Evolutionary conservation across 2,329 filamentous ascomycete species (phyloP), one percentile per base, ranked within the genome.

Genomic region (Trichophyton benhamiae): DNA sequence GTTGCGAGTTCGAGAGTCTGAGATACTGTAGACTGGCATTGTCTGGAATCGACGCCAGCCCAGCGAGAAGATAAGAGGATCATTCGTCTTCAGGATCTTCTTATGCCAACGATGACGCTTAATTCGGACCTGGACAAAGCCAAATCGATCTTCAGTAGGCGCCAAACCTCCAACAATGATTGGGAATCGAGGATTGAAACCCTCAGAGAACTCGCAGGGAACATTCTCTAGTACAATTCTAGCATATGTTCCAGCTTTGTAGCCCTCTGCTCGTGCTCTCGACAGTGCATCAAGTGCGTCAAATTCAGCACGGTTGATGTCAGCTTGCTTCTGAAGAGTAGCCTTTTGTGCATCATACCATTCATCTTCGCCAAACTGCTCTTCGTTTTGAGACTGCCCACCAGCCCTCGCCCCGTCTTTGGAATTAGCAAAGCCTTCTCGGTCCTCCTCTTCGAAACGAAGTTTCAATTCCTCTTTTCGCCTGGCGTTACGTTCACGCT

Each of bases 281-380:
- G 95, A 91, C 49, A 83, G 79, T 65, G 94, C 88, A 71, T 99
- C 94, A 1, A 99, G 82, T 60, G 84, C 83, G 67, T 91, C 89
- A 66, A 95, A 96, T 71, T 97, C 95, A 62, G 89, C 84, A 70
- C 91, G 90, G 77, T 99, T 99, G 83, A 99, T 96, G 69, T 95
- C 89, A 65, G 94, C 82, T 74, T 99, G 94, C 76, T 96, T 96
- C 75, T 96, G 89, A 63, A 99, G 86, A 72, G 88, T 82, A 36
- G 94, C 89, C 77, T 99, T 99, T 72, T 99, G 94, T 30, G 88
- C 84, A 71, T 97, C 94, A 72, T 99, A 99, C 95, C 95, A 99
- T 61, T 99, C 89, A 71, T 99, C 94, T 74, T 99, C 94, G 59
- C 91, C 94, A 69, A 95, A 97, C 70, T 95, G 87, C 62, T 84